phyloP scores from a whole-genome alignment of 495 filamentous ascomycete genomes.

The Hyaloscypha variabilis region DNA sequence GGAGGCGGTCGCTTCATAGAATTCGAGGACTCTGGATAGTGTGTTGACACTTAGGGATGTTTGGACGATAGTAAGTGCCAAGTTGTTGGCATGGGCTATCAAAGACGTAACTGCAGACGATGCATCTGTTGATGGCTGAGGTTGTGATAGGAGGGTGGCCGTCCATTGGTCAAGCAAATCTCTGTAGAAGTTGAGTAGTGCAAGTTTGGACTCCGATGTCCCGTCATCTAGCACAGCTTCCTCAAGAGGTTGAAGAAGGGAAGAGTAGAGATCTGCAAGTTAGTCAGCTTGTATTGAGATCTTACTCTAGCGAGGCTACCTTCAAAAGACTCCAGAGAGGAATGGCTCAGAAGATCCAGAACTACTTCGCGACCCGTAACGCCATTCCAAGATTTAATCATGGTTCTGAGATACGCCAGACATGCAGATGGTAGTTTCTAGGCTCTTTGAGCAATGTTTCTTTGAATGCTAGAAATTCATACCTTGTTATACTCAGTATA shows the following conservation, averaged over 20 bases:
- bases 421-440: constrained; percentile 65
- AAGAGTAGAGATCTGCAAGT: constrained; percentile 49
- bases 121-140: constrained; percentile 30
- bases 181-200: constrained; percentile 71
- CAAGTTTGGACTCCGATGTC: constrained; percentile 49
- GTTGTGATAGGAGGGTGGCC: constrained; percentile 39
- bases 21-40: constrained; percentile 61
- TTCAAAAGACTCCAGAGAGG: constrained; percentile 62
- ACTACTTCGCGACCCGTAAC: constrained; percentile 57
- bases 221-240: constrained; percentile 52
- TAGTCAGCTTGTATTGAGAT: constrained; percentile 20
- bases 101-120: constrained; percentile 47
- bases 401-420: constrained; percentile 62
- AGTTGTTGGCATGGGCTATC: constrained; percentile 59
- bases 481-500: constrained; percentile 71
- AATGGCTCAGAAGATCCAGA: constrained; percentile 65
- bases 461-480: not conserved
- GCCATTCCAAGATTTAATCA: constrained; percentile 72
- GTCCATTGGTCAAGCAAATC: constrained; percentile 72
- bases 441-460: not conserved
- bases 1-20: constrained; percentile 63
- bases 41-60: constrained; percentile 38
- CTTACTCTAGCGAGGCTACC: constrained; percentile 37
- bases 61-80: constrained; percentile 64
- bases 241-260: constrained; percentile 62